Evolutionary conservation across 2,329 filamentous ascomycete species (phyloP).

Genomic region (Pseudogymnoascus sp.): DNA sequence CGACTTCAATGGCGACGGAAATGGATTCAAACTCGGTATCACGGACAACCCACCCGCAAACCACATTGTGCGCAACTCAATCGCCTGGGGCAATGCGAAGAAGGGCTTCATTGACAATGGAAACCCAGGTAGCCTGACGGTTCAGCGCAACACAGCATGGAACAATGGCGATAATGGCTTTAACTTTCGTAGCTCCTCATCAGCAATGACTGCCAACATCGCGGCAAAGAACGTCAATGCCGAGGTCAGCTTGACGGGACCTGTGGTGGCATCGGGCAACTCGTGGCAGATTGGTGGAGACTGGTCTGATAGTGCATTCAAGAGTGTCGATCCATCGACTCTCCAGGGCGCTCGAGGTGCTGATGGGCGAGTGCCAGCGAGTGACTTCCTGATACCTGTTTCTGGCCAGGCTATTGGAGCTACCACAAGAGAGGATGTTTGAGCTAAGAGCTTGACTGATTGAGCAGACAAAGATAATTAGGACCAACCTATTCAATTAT

Average conservation of each 20-base stretch:
- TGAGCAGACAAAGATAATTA: not conserved
- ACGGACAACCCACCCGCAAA: slow-evolving; percentile 31
- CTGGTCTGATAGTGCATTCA: slow-evolving; percentile 33
- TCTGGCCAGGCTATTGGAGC: slow-evolving; percentile 33
- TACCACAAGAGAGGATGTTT: slow-evolving; percentile 24
- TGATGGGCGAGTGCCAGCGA: slow-evolving; percentile 33
- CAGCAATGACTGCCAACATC: slow-evolving; percentile 33
- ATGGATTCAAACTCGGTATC: slow-evolving; percentile 40
- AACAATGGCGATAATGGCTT: slow-evolving; percentile 37
- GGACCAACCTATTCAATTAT: not conserved
- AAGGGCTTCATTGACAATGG: slow-evolving; percentile 41
- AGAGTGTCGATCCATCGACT: slow-evolving; percentile 28
- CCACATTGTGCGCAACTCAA: slow-evolving; percentile 37
- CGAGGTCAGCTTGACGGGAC: slow-evolving; percentile 22
- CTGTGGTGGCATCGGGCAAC: slow-evolving; percentile 29
- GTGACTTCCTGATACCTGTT: slow-evolving; percentile 35
- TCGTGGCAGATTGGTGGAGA: slow-evolving; percentile 34
- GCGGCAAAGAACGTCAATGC: slow-evolving; percentile 29
- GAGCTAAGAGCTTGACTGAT: not conserved
- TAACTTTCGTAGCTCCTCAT: slow-evolving; percentile 29
- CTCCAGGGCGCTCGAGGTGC: slow-evolving; percentile 32
- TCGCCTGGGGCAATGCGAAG: slow-evolving; percentile 35
- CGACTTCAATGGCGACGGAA: slow-evolving; percentile 37
- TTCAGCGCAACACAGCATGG: slow-evolving; percentile 38
- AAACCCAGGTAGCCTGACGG: slow-evolving; percentile 33